Conservation (phyloP, 345 rosid species). For the Linum lewisii region DNA sequence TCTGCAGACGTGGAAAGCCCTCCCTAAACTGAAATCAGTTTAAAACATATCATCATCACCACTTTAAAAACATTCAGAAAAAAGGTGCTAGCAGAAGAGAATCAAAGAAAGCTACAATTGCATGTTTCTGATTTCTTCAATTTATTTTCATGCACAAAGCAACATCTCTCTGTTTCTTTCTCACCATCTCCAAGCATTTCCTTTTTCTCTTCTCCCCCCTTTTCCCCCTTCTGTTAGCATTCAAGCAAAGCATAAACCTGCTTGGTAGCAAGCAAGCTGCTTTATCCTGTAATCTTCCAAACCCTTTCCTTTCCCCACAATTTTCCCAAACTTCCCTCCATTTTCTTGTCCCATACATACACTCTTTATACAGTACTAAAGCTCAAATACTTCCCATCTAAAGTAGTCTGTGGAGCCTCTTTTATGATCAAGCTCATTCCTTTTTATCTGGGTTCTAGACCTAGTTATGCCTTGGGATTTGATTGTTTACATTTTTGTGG, state of each 20-base stretch:
- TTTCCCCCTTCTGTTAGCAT: neutral
- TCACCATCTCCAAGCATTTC: neutral
- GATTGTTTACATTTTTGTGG: too few relatives aligned
- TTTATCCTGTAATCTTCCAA: neutral
- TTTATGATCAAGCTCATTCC: too few relatives aligned
- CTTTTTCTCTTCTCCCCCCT: neutral
- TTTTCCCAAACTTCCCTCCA: neutral
- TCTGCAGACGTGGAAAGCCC: neutral
- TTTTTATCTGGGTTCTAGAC: too few relatives aligned
- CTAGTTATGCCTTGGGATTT: too few relatives aligned
- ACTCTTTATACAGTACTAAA: neutral
- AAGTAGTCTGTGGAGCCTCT: too few relatives aligned
- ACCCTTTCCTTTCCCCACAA: neutral
- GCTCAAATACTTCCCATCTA: neutral
- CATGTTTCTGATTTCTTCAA: too few relatives aligned
- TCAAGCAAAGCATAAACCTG: neutral
- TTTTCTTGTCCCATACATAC: neutral
- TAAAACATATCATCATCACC: too few relatives aligned
- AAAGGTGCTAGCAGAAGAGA: too few relatives aligned
- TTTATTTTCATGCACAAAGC: too few relatives aligned
- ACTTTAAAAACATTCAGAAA: too few relatives aligned
- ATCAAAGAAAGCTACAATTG: too few relatives aligned
- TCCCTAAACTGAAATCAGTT: neutral
- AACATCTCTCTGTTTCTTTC: neutral
- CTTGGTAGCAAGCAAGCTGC: too few relatives aligned